phyloP scores from a whole-genome alignment of 768 basidiomycete genomes.

The Phanerochaete sordida region DNA sequence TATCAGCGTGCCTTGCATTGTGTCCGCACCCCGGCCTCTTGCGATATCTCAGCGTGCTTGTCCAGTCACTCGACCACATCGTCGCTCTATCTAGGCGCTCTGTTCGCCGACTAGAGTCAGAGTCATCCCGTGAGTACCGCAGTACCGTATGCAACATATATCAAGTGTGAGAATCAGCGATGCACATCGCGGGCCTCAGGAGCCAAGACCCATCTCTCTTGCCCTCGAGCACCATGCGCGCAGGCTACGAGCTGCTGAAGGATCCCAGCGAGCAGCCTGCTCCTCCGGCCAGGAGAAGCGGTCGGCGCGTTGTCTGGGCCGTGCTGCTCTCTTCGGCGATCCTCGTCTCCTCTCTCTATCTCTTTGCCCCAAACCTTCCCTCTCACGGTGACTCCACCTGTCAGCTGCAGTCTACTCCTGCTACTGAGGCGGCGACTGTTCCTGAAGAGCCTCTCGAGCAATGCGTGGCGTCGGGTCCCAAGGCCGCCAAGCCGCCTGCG shows the following conservation, averaged over 20 bases:
- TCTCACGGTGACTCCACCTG: neutral
- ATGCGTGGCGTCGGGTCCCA: constrained; percentile 31
- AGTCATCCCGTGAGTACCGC: neutral
- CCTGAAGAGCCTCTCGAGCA: constrained; percentile 20
- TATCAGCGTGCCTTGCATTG: no score
- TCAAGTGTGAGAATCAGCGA: no score
- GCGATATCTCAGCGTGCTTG: no score
- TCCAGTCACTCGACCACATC: no score
- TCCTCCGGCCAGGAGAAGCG: neutral
- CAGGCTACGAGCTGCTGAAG: constrained; percentile 9
- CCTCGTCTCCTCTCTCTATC: neutral
- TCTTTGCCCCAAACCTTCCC: constrained; percentile 1
- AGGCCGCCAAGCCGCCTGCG: constrained; percentile 36
- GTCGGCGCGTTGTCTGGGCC: neutral
- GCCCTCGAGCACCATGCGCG: neutral
- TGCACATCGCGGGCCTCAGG: neutral
- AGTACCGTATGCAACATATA: no score
- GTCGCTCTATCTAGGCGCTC: constrained; percentile 4
- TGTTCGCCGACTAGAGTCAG: neutral
- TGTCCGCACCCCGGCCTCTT: no score
- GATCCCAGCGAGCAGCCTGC: neutral
- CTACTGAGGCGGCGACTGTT: neutral
- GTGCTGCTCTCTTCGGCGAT: neutral
- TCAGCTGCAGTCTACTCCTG: neutral
- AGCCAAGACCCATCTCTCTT: neutral